Evolutionary conservation across 805 yeast species (phyloP), one percentile per base, ranked within the genome.

Genomic region (Starmerella geochares): DNA sequence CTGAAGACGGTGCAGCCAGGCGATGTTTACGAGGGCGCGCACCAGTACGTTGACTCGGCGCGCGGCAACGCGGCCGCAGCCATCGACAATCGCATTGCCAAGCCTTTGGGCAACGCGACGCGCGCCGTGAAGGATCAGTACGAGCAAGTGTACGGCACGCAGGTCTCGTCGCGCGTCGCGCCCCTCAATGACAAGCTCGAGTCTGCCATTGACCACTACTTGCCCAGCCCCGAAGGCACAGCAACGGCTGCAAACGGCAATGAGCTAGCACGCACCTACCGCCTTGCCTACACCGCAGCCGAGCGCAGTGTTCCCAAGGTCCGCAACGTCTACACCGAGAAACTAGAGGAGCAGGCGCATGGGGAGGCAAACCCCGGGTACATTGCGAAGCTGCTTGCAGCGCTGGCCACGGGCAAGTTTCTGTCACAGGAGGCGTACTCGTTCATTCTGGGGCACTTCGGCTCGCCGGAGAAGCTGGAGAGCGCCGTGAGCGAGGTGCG

Each of bases 131-230:
- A 69, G 46, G 66, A 66, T 47, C 75, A 78, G 60, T 74, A 77
- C 60, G 67, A 72, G 43, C 70, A 75, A 28, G 59, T 78, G 36
- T 73, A 75, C 61, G 79, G 79, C 59, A 71, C 76, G 7, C 68
- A 77, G 27, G 59, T 80, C 20, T 86, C 81, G 63, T 81, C 84
- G 3, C 31, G 80, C 11, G 67, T 83, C 42, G 71, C 69, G 32
- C 88, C 92, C 25, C 40, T 81, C 40, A 86, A 83, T 66, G 65
- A 71, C 31, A 66, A 71, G 29, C 63, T 83, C 46, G 79, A 74
- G 53, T 62, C 68, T 1, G 57, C 70, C 21, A 70, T 77, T 25
- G 63, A 67, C 35, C 65, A 64, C 31, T 68, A 71, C 55, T 68
- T 76, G 32, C 82, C 83, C 17, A 67, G 66, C n/a, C 39, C 58